Base-by-base conservation (phyloP, 352 stramenopile genomes). In the Halophytophthora polymorphica region DNA sequence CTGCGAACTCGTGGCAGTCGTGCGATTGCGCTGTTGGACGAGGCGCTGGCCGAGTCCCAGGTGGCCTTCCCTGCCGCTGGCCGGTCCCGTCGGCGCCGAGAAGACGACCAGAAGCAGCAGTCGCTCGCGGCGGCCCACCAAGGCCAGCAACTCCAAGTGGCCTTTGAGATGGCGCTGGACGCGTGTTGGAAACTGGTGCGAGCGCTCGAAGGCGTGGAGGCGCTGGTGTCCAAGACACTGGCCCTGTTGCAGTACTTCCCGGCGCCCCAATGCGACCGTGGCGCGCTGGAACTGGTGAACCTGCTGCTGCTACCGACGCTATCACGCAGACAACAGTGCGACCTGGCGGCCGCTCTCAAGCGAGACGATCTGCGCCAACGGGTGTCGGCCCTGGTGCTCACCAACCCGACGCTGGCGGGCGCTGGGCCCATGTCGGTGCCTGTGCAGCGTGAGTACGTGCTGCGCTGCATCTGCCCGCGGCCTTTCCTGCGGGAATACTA, bases 141-240 rank as follows among this genome's bases (percentile, higher is more conserved):
- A n/a, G 45, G 51, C n/a, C 59, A 70, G 37, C 74, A 88, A 33
- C 54, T 88, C 1, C 77, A 88, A 71, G 76, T 89, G 0, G 80
- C 80, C 3, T 88, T 89, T 56, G 80, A 91, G 48, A 89, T 91
- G 80, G 77, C 80, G 3, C 61, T 91, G 19, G 80, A 91, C 31
- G 76, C 75, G 8, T 88, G 75, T 35, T 88, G 80, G 66, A 86
- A 76, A 18, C 58, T 89, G 47, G 67, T 85, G 15, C 63, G 42
- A 11, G 61, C 57, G 2, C 51, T 91, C 18, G 80, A 91, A 59
- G 40, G 42, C 10, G 62, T 77, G 2, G 77, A 91, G 46, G 57
- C 64, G 28, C 48, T 88, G 40, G 48, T 85, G 2, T 84, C 75
- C 8, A 77, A 87, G 42, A 56, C 71, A 15, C 49, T 76, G 15